Percentiles rank a stretch among this genome's conserved stretches.
These are phyloP conservation scores for Brassica balearica DNA, from an alignment of 441 rosid species.

Conservation along the genomic window DNA sequence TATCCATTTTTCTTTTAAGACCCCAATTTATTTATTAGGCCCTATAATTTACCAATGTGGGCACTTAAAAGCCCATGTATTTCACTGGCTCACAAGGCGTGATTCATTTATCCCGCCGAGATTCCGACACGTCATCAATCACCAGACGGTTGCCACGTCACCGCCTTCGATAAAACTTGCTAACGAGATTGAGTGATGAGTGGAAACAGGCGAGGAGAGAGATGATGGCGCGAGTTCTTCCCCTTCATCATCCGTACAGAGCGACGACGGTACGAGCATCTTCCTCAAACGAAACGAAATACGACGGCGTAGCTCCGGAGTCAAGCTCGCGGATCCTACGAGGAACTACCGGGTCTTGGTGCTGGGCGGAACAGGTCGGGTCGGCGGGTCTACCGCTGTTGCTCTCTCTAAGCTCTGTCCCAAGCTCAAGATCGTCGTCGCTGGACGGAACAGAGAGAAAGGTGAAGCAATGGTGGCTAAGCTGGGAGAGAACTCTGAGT, in stretches of 20 bases:
- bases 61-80: neutral
- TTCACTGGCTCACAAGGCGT: neutral
- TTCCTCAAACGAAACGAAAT: slow-evolving; percentile 13
- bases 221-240: slow-evolving; percentile 42
- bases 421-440: slow-evolving; percentile 67
- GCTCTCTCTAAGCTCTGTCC: slow-evolving; percentile 90
- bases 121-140: slow-evolving; percentile 29
- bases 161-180: slow-evolving; percentile 27
- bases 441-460: slow-evolving; percentile 87
- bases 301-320: slow-evolving; percentile 40
- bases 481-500: slow-evolving; percentile 76
- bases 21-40: too few species aligned
- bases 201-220: slow-evolving; percentile 18
- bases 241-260: slow-evolving; percentile 33
- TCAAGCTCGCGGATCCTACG: slow-evolving; percentile 52
- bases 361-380: slow-evolving; percentile 94
- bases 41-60: neutral
- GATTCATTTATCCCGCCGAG: neutral
- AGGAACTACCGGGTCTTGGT: slow-evolving; percentile 72
- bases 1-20: too few species aligned
- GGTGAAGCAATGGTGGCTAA: slow-evolving; percentile 80
- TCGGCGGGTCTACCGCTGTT: slow-evolving; percentile 91
- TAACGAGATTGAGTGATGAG: slow-evolving; percentile 31
- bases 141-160: slow-evolving; percentile 25
- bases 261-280: slow-evolving; percentile 29